phyloP scores from a whole-genome alignment of 2,329 filamentous ascomycete genomes.

The Colletotrichum sidae region DNA sequence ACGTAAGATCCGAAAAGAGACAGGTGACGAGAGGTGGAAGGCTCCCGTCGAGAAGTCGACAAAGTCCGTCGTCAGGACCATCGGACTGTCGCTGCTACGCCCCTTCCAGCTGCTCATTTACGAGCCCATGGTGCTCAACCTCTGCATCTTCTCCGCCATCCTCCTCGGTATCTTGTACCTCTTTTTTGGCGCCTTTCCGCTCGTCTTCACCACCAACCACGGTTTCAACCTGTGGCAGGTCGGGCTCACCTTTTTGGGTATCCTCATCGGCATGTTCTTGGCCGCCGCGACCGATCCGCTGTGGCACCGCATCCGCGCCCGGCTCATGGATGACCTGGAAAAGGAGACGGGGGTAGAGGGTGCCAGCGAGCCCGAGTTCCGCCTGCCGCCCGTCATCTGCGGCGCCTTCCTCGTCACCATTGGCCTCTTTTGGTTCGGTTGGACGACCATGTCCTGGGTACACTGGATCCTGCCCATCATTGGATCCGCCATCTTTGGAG shows the following conservation, averaged over 20 bases:
- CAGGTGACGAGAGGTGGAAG: slow-evolving; percentile 80
- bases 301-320: slow-evolving; percentile 71
- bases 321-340: slow-evolving; percentile 67
- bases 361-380: slow-evolving; percentile 85
- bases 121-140: slow-evolving; percentile 86
- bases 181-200: slow-evolving; percentile 88
- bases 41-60: slow-evolving; percentile 81
- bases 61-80: slow-evolving; percentile 72
- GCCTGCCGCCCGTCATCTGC: slow-evolving; percentile 78
- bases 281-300: slow-evolving; percentile 73
- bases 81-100: slow-evolving; percentile 70
- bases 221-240: slow-evolving; percentile 83
- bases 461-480: slow-evolving; percentile 84
- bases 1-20: slow-evolving; percentile 74
- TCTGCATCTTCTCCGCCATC: slow-evolving; percentile 86
- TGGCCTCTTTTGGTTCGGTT: slow-evolving; percentile 89
- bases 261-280: slow-evolving; percentile 75
- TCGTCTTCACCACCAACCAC: slow-evolving; percentile 81
- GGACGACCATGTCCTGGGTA: slow-evolving; percentile 80
- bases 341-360: slow-evolving; percentile 63
- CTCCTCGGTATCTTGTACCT: slow-evolving; percentile 90
- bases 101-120: slow-evolving; percentile 83
- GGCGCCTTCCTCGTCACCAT: slow-evolving; percentile 84
- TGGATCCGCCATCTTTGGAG: slow-evolving; percentile 77
- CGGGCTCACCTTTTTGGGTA: slow-evolving; percentile 82